phyloP scores from a whole-genome alignment of 768 basidiomycete species.

The Rossbeevera mucosa region DNA sequence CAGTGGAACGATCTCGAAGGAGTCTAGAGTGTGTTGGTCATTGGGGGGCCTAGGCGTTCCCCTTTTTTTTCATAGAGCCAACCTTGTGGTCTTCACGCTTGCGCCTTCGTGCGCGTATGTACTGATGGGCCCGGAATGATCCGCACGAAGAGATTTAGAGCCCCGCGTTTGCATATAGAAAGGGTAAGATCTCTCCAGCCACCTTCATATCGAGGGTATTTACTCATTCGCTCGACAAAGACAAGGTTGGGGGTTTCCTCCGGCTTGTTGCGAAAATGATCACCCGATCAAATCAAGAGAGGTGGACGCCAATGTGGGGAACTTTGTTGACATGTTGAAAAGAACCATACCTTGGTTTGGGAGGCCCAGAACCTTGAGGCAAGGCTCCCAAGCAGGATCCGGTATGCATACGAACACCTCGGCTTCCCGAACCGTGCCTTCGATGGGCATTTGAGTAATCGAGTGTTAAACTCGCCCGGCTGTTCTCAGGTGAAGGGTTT shows the following conservation, averaged over 20 bases:
- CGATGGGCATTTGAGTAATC: conserved; percentile 7
- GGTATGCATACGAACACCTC: conserved; percentile 3
- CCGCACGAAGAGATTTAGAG: conserved; percentile 19
- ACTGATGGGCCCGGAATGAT: conserved; percentile 25
- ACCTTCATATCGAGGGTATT: conserved; percentile 18
- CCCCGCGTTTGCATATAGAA: conserved; percentile 19
- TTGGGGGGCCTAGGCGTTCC: not conserved
- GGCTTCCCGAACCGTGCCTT: conserved; percentile 7
- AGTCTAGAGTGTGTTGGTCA: conserved; percentile 5
- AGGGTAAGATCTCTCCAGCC: conserved; percentile 17
- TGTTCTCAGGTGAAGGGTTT: not conserved
- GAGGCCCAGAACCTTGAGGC: conserved; percentile 12
- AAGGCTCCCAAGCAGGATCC: conserved; percentile 21
- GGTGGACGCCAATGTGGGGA: not conserved
- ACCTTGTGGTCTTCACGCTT: conserved; percentile 10
- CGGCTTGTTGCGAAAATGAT: conserved; percentile 11
- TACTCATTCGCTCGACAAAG: conserved; percentile 13
- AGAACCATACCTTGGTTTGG: conserved; percentile 12
- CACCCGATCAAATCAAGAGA: conserved; percentile 9
- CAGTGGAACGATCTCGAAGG: not conserved
- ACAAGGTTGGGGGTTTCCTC: conserved; percentile 19
- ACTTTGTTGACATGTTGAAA: conserved; percentile 11
- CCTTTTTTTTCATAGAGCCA: not conserved
- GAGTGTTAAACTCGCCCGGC: not conserved
- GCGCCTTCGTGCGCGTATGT: conserved; percentile 7